Evolutionary conservation across 495 filamentous ascomycete species (phyloP).

Genomic region (Penicillium malachiteum): DNA sequence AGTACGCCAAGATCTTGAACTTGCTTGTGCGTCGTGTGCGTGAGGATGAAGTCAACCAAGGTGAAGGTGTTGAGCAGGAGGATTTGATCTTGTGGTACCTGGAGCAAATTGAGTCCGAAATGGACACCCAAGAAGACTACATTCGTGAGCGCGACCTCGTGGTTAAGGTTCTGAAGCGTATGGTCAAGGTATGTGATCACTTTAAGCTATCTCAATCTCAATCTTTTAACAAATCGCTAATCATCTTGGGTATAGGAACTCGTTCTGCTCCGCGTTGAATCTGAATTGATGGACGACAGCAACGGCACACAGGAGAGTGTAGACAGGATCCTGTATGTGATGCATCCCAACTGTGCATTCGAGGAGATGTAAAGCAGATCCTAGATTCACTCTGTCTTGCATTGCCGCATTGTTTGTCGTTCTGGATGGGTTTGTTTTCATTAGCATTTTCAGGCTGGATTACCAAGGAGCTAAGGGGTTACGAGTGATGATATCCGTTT

Average conservation of each 20-base stretch:
- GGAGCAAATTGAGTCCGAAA: conserved; percentile 85
- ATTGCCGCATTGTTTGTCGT: conserved; percentile 14
- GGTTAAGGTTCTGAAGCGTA: conserved; percentile 89
- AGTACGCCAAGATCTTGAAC: conserved; percentile 89
- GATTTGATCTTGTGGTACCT: conserved; percentile 89
- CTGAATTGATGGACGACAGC: conserved; percentile 64
- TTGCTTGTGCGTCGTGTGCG: conserved; percentile 77
- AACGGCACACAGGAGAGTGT: conserved; percentile 44
- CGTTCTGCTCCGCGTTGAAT: conserved; percentile 85
- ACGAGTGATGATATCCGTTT: conserved; percentile 38
- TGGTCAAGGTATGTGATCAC: conserved; percentile 78
- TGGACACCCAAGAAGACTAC: conserved; percentile 77
- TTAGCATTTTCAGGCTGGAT: conserved; percentile 30
- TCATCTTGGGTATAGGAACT: conserved; percentile 63
- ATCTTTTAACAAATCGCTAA: conserved; percentile 11
- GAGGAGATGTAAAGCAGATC: conserved; percentile 56
- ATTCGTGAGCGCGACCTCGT: conserved; percentile 71
- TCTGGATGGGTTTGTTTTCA: conserved; percentile 11
- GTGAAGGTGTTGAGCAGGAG: conserved; percentile 88
- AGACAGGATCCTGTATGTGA: conserved; percentile 71
- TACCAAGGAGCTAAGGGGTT: conserved; percentile 28
- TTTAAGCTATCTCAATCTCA: background rate
- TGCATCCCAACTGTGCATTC: conserved; percentile 92
- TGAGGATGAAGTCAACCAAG: conserved; percentile 66
- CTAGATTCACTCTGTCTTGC: background rate